Evolutionary conservation across 352 stramenopile genomes (phyloP), one percentile per base, ranked within the genome.

Genomic region (Globisporangium nunn): DNA sequence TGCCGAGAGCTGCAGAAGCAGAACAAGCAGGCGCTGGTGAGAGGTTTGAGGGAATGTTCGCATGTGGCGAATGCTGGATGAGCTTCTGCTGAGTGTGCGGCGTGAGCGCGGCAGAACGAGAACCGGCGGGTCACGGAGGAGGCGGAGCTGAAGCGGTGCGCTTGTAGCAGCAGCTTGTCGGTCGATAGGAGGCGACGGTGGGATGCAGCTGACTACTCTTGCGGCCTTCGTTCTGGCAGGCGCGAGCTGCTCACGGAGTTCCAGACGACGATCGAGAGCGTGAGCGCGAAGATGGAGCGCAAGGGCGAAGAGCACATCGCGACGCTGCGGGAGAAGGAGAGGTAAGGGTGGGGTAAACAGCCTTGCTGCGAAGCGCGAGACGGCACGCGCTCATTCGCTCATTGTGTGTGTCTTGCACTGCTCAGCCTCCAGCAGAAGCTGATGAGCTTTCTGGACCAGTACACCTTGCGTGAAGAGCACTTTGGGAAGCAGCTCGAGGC

Each of bases 211-310:
- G 18, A 4, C 50, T 31, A 23, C 23, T 23, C 23, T 23, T 23
- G 23, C 23, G 23, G 1, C 23, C 14, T 61, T 2, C 8, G 8
- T 28, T 30, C 1, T 57, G 6, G 2, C 54, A 92, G 82, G 15
- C 76, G 79, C 18, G 78, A 91, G 28, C 56, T 95, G 43, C 91
- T 78, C 17, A 52, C 66, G 11, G 82, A 91, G 49, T 95, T 95
- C 39, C 81, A 95, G 33, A 93, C 78, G 48, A 95, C 85, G 18
- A 93, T 95, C 33, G 85, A 93, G 62, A 82, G 93, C 68, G 85
- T 95, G 49, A 91, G 85, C 64, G 58, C 68, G n/a, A 95, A 93
- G 63, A 95, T 95, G 85, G 85, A 95, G 39, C 75, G 91, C 46
- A 82, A 95, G 53, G 71, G 78, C 39, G 73, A 91, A 29, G 85